Base-by-base conservation (phyloP, 139 green algal genomes). In the Haematococcus sp. region DNA sequence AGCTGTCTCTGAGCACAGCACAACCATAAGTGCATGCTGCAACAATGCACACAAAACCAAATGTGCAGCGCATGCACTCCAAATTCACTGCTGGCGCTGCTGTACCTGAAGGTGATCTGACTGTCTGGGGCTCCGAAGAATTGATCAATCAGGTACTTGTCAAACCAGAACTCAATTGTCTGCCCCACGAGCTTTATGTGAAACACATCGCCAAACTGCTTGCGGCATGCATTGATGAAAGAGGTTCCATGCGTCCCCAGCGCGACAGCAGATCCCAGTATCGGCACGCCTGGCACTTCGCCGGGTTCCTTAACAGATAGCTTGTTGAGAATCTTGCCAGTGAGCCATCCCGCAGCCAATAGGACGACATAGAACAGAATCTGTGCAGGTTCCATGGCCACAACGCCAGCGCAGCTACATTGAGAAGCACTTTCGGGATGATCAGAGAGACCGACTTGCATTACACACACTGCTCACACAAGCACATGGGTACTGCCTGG, bases 111-210 rank as follows among this genome's bases (percentile, higher is more conserved):
- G 0, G 74, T 88, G 23, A 92, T 75, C 25, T 83, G 9, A 1
- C 55, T 65, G n/a, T 91, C 82, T 2, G 82, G 84, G 0, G 79
- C 79, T 17, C 46, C 74, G 58, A 94, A 92, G 71, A 93, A 93
- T 22, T 60, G 43, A 1, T 81, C 58, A 1, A 94, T 81, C 20
- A 86, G 63, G 0, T 51, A 31, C 0, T 84, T 82, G 1, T 84
- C 60, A 28, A 87, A 88, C 13, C 91, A 34, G 31, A 90, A 94
- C 1, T 83, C 84, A 87, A 94, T 91, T 28, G 56, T 30, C 69
- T 89, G 84, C 3, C 75, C 74, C 3, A 70, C 54, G 19, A 88
- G 68, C 1, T 58, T 68, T 15, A 93, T 60, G 5, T 59, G 86
- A 64, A 93, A 91, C 1, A 76, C 73, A 51, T 91, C 84, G 4